Evolutionary conservation across 495 filamentous ascomycete genomes (phyloP), one percentile per base, ranked within the genome.

Genomic region (Penicillium pulvis): DNA sequence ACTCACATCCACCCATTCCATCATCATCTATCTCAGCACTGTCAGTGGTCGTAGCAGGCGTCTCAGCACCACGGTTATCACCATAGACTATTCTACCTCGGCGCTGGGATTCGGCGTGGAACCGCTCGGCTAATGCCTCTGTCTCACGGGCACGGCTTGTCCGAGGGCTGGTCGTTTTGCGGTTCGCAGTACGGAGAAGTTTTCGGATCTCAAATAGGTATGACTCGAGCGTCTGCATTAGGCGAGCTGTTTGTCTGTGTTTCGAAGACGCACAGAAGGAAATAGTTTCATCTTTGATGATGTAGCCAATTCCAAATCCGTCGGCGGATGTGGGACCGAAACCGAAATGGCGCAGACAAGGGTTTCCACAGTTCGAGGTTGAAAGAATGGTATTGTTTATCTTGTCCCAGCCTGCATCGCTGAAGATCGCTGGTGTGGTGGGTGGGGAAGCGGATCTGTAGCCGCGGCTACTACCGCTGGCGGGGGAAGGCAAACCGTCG

Each of bases 321-420:
- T 98, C 95, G 28, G 88, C 93, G 4, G 89, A 93, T 0, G 92
- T 95, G 4, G 94, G 94, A 0, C 94, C 94, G 73, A 98, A 98
- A 11, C 94, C 94, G 65, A 98, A 98, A 48, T 97, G 91, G 1
- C 94, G 88, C 14, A 98, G 83, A n/a, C 90, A 93, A 2, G 94
- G 94, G 74, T 98, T 98, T 55, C 94, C 94, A 74, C 94, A 98
- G 76, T 98, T 98, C n/a, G 92, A 97, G 2, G 94, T 97, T 33
- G 90, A 94, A 19, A 98, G 78, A 64, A 98, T 90, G 16, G 94
- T 97, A 61, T 84, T 96, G 79, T 97, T 97, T 57, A 97, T 83
- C 62, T 89, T 91, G 73, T 97, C 93, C 92, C 93, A 98, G 44
- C 92, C 94, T 0, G 82, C 53, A 65, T 98, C 94, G 47, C 85